Percentiles rank a stretch among this genome's conserved stretches.
phyloP scores from a whole-genome alignment of 1,139 yeast genomes.

The Eremothecium gossypii region DNA sequence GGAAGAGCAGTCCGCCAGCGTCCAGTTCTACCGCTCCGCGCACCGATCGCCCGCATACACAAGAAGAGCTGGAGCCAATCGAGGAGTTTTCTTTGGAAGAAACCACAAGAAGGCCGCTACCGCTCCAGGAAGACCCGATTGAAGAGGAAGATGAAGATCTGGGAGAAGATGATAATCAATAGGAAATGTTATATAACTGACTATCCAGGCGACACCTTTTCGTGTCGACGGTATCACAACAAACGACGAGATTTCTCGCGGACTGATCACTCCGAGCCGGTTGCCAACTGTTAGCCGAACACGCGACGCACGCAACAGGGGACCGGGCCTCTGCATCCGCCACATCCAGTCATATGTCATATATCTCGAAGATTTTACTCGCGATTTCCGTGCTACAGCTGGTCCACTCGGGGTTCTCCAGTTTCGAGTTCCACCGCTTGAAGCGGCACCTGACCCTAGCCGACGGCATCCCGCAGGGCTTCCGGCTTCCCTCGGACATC shows the following conservation, averaged over 20 bases:
- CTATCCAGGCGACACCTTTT: no score
- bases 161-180: no score
- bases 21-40: conserved; percentile 5
- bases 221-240: no score
- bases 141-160: conserved; percentile 1
- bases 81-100: conserved; percentile 13
- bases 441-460: conserved; percentile 12
- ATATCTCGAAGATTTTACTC: conserved; percentile 16
- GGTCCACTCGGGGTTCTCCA: conserved; percentile 28
- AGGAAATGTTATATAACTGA: no score
- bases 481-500: conserved; percentile 24
- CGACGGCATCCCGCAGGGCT: not conserved
- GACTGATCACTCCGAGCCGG: no score
- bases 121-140: conserved; percentile 5
- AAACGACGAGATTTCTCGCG: no score
- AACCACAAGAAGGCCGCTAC: not conserved
- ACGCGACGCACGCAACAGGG: no score
- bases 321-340: no score
- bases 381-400: conserved; percentile 19
- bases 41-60: conserved; percentile 4
- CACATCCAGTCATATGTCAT: conserved; percentile 8
- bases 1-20: conserved; percentile 4
- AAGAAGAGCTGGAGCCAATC: conserved; percentile 11
- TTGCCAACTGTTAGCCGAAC: no score
- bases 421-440: conserved; percentile 27